Evolutionary conservation across 441 rosid species (phyloP).

Genomic region (Sinapis alba): DNA sequence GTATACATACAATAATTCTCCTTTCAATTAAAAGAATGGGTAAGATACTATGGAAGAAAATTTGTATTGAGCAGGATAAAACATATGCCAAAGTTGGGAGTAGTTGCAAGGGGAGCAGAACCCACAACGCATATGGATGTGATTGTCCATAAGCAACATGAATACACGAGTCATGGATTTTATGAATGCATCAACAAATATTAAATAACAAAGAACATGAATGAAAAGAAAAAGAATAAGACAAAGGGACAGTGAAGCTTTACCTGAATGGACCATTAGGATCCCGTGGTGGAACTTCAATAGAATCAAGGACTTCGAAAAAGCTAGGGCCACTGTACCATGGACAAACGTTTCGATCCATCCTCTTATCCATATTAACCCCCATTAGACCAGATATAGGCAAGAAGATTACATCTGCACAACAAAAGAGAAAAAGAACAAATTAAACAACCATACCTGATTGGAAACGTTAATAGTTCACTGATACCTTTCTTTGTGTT

Average conservation of each 20-base stretch:
- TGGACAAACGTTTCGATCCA: constrained; percentile 66
- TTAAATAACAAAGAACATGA: background rate
- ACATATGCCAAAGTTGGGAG: constrained; percentile 2
- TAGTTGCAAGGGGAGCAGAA: constrained; percentile 9
- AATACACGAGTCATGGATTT: background rate
- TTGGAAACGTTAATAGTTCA: background rate
- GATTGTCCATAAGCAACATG: background rate
- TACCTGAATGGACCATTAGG: constrained; percentile 95
- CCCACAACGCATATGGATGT: background rate
- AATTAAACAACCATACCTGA: constrained; percentile 6
- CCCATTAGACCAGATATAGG: constrained; percentile 94
- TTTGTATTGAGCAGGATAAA: background rate
- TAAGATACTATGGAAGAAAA: background rate
- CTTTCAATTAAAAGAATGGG: background rate
- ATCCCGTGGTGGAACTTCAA: constrained; percentile 85
- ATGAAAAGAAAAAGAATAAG: background rate
- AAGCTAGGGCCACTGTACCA: constrained; percentile 98
- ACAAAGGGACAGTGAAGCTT: constrained; percentile 4
- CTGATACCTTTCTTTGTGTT: constrained; percentile 84
- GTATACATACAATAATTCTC: background rate
- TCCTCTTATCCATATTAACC: constrained; percentile 64
- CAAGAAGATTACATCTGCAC: constrained; percentile 78
- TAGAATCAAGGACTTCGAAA: constrained; percentile 82
- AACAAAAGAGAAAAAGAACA: constrained; percentile 17
- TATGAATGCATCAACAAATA: constrained; percentile 7